Conservation (phyloP, 2,329 filamentous ascomycete genomes). For the Aspergillus fijiensis region DNA sequence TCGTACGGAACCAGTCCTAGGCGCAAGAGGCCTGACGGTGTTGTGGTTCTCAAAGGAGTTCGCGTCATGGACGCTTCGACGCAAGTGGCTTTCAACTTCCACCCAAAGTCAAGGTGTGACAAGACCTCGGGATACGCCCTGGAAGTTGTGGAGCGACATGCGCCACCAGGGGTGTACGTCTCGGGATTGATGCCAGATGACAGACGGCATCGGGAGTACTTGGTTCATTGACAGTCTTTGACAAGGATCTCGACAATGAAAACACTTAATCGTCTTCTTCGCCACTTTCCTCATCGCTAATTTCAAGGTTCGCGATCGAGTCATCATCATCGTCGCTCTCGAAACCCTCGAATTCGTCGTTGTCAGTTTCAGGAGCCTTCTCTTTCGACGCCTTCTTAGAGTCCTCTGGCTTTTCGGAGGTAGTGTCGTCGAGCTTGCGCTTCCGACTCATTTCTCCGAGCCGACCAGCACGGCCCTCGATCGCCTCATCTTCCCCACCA, state of each 20-base stretch:
- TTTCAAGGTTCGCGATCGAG: constrained; percentile 44
- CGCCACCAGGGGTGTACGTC: background rate
- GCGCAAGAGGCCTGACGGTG: constrained; percentile 7
- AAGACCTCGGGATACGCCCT: background rate
- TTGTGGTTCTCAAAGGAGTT: constrained; percentile 6
- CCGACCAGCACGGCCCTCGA: constrained; percentile 72
- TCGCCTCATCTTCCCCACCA: constrained; percentile 50
- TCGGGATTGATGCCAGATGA: background rate
- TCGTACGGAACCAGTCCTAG: constrained; percentile 15
- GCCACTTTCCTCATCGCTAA: constrained; percentile 43
- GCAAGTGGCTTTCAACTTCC: constrained; percentile 5
- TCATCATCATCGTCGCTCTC: constrained; percentile 44
- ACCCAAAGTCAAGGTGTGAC: background rate
- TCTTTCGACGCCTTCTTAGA: constrained; percentile 30
- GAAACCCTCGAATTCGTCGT: constrained; percentile 36
- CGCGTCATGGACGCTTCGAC: constrained; percentile 3
- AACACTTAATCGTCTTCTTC: constrained; percentile 43
- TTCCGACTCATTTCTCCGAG: constrained; percentile 80
- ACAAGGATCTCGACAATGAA: background rate
- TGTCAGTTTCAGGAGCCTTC: constrained; percentile 34
- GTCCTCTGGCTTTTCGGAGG: constrained; percentile 35
- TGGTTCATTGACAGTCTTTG: constrained; percentile 2
- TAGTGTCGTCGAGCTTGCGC: constrained; percentile 67
- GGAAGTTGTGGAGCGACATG: background rate
- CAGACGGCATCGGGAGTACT: background rate